Evolutionary conservation across 345 rosid genomes (phyloP).

Genomic region (Melaleuca alternifolia): DNA sequence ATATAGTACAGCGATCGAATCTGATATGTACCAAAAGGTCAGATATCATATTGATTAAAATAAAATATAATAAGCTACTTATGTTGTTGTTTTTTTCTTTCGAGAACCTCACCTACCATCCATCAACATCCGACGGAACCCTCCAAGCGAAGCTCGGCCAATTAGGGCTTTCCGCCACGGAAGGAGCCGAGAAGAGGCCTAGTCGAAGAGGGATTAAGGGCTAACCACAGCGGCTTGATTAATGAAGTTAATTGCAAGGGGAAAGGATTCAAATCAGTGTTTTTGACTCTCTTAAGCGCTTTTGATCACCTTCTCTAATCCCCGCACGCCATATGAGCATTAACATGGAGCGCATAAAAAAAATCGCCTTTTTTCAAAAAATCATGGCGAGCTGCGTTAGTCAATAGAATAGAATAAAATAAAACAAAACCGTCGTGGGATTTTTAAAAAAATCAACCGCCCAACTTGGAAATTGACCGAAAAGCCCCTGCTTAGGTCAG

Average conservation of each 20-base stretch:
- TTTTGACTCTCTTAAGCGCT: not conserved
- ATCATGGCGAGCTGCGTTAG: not conserved
- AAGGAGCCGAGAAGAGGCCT: not conserved
- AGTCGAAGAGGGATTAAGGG: not conserved
- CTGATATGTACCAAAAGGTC: fast-evolving
- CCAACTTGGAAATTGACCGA: not conserved
- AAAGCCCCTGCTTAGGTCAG: not conserved
- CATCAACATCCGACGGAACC: too few relatives aligned
- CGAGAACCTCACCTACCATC: too few relatives aligned
- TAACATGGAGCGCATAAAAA: not conserved
- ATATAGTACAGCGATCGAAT: fast-evolving
- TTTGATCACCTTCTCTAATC: not conserved
- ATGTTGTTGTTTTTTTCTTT: too few relatives aligned
- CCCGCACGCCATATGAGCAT: not conserved
- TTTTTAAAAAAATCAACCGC: not conserved
- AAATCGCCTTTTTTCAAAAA: not conserved
- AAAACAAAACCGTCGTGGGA: not conserved
- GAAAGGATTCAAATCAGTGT: not conserved
- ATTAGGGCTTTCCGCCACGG: too few relatives aligned
- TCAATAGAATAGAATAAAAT: too few relatives aligned
- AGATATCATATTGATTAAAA: fast-evolving
- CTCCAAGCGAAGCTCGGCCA: too few relatives aligned
- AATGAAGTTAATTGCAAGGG: not conserved
- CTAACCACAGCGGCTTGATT: not conserved
- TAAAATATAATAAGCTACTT: not conserved